These are phyloP conservation scores for Boletellus deceptivus DNA, from an alignment of 1,284 basidiomycete species.

Conservation along the genomic window DNA sequence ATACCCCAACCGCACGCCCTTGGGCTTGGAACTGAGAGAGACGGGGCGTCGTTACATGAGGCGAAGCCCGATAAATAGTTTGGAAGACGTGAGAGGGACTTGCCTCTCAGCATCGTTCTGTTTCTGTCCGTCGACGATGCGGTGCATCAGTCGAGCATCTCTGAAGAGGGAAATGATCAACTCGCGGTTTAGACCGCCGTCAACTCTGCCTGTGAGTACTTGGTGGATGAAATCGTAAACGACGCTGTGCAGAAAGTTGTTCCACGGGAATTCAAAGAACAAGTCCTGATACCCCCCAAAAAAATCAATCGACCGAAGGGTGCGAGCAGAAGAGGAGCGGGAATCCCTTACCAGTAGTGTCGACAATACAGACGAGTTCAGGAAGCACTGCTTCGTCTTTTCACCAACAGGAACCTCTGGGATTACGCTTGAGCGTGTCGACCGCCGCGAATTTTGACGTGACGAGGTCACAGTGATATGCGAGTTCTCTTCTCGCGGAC, in stretches of 20 bases:
- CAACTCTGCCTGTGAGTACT: constrained; percentile 84
- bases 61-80: not conserved
- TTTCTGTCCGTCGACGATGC: constrained; percentile 82
- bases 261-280: constrained; percentile 96
- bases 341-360: constrained; percentile 63
- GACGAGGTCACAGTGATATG: constrained; percentile 44
- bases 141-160: constrained; percentile 75
- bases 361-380: constrained; percentile 69
- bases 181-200: constrained; percentile 76
- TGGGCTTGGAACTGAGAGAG: constrained; percentile 53
- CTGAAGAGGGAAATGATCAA: constrained; percentile 79
- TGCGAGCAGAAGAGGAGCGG: not conserved
- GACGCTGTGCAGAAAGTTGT: constrained; percentile 97
- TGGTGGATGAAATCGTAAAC: constrained; percentile 98
- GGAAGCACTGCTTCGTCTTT: constrained; percentile 71
- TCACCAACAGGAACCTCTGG: constrained; percentile 60
- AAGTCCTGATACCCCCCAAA: constrained; percentile 56
- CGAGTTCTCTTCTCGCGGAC: constrained; percentile 37
- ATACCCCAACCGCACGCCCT: constrained; percentile 81
- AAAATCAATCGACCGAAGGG: constrained; percentile 1
- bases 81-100: constrained; percentile 18
- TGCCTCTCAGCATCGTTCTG: constrained; percentile 75
- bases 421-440: constrained; percentile 34
- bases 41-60: constrained; percentile 8
- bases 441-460: constrained; percentile 52